Conservation (phyloP, 2,329 filamentous ascomycete genomes). For the Mariannaea sp. region DNA sequence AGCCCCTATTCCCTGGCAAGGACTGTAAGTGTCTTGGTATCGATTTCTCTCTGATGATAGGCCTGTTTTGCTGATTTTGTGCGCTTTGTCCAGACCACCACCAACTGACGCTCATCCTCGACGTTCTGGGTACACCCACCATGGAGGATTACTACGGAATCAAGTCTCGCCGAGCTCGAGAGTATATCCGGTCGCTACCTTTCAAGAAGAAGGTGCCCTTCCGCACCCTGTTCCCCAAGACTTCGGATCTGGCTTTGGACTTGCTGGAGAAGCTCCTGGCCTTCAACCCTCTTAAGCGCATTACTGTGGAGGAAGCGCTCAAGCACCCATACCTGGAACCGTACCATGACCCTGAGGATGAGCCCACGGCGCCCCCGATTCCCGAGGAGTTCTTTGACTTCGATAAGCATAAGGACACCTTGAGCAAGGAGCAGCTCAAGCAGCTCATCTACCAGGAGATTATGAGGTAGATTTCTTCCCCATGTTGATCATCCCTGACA, state of each 20-base stretch:
- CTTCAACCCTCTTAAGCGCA: constrained; percentile 98
- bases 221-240: constrained; percentile 96
- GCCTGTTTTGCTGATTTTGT: constrained; percentile 12
- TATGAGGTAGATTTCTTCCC: constrained; percentile 58
- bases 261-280: constrained; percentile 93
- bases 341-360: constrained; percentile 98
- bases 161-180: constrained; percentile 94
- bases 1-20: constrained; percentile 97
- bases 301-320: constrained; percentile 94
- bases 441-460: constrained; percentile 98
- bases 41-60: neutral
- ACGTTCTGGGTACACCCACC: constrained; percentile 95
- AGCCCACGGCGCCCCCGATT: constrained; percentile 94
- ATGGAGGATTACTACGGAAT: constrained; percentile 99
- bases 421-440: constrained; percentile 98
- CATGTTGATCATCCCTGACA: no score
- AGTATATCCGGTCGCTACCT: constrained; percentile 96
- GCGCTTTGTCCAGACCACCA: constrained; percentile 79
- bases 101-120: constrained; percentile 94
- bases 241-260: constrained; percentile 94
- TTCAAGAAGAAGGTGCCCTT: constrained; percentile 99
- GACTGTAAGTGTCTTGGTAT: constrained; percentile 71
- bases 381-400: constrained; percentile 99
- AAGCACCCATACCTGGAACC: constrained; percentile 98
- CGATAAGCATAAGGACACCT: constrained; percentile 98